phyloP scores from a whole-genome alignment of 495 filamentous ascomycete species.

The Trypethelium eluteriae region DNA sequence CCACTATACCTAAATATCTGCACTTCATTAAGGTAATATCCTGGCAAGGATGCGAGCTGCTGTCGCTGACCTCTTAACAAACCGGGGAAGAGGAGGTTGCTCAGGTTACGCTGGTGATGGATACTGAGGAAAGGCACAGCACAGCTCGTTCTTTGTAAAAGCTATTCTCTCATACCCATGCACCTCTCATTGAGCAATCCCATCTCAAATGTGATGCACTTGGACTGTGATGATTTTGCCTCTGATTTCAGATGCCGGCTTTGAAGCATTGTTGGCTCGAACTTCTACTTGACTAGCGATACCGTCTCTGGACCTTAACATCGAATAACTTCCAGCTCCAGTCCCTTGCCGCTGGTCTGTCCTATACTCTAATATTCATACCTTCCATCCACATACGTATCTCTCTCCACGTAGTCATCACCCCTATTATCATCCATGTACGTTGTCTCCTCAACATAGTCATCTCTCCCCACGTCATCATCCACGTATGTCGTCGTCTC shows the following conservation, averaged over 20 bases:
- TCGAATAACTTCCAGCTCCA: not conserved
- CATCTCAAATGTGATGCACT: constrained; percentile 3
- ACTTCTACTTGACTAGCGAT: not conserved
- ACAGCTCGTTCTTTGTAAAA: not conserved
- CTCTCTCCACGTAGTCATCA: constrained; percentile 5
- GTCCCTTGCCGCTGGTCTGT: not conserved
- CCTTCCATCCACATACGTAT: not conserved
- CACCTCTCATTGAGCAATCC: constrained; percentile 3
- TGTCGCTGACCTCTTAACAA: constrained; percentile 54
- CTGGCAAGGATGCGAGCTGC: not conserved
- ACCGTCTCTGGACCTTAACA: no score
- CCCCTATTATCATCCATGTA: not conserved
- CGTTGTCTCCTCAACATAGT: not conserved
- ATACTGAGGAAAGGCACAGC: not conserved
- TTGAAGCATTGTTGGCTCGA: not conserved
- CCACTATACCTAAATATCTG: constrained; percentile 11
- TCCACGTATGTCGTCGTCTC: not conserved
- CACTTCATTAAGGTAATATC: not conserved
- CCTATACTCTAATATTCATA: not conserved
- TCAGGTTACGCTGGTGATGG: constrained; percentile 1
- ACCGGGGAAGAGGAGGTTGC: constrained; percentile 60
- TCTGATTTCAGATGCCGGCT: not conserved
- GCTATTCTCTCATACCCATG: not conserved
- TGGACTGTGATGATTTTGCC: not conserved
- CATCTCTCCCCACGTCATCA: not conserved